Evolutionary conservation across 139 green algal genomes (phyloP), one percentile per base, ranked within the genome.

Genomic region (Nannochloris sp.): DNA sequence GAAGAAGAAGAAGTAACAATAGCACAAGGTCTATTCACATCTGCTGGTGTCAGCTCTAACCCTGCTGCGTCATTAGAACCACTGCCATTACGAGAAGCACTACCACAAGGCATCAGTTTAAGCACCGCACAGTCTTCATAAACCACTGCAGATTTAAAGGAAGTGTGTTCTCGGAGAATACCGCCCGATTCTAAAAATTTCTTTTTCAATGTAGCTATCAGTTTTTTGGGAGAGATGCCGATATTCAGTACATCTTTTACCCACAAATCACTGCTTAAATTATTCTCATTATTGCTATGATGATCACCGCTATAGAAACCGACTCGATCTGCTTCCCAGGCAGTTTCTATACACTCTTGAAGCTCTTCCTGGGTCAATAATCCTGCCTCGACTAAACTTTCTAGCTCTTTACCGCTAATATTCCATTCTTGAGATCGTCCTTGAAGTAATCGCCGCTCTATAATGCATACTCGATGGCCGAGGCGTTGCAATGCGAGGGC

Each of bases 191-290:
- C 73, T 33, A 76, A 31, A 60, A 90, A 92, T 23, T 62, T 38
- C 0, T 35, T 30, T 37, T 25, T n/a, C 37, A 80, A 60, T 39
- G 19, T 23, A 8, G 25, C 56, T n/a, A 79, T 24, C 55, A 82
- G 35, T 57, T 15, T 54, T 61, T 64, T 56, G 3, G 87, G 85
- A 10, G 45, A 73, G 12, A 95, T 76, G 3, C 89, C 89, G 13
- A 93, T 51, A 69, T 96, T 92, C 10, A 96, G 83, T 8, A 87
- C 80, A 65, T 91, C 87, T 0, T 67, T 15, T 25, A 84, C 69
- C 70, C 60, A 81, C 27, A 90, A 54, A 42, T 82, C 75, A n/a
- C n/a, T n/a, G n/a, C n/a, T n/a, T n/a, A n/a, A n/a, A n/a, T n/a
- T n/a, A n/a, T n/a, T n/a, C 30, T 60, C 30, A 27, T 19, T 27